Evolutionary conservation across 2,329 filamentous ascomycete species (phyloP), one percentile per base, ranked within the genome.

Genomic region (Rutstroemia sp.): DNA sequence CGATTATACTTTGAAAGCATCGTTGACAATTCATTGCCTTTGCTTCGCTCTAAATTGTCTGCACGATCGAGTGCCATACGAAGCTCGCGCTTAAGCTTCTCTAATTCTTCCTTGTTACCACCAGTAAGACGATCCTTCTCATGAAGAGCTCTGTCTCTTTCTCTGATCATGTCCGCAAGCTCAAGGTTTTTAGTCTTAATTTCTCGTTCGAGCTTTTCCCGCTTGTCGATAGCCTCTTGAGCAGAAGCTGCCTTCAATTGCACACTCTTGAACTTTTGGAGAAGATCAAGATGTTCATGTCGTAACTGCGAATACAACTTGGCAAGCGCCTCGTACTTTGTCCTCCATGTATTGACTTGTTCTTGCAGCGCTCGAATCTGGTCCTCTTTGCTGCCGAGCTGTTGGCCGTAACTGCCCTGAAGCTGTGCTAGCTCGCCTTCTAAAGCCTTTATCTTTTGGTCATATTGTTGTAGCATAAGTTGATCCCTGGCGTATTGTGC

Each of bases 151-250:
- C 94, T 85, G 69, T 99, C 94, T 65, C 94, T 82, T 75, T 99
- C 94, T 45, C 94, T 84, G 62, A 99, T 99, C 94, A 99, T 97
- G 71, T 97, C 91, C 34, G 94, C 94, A 60, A 99, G 75, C 72
- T 99, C 94, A n/a, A 99, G 77, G 70, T 99, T 99, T 82, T 99
- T 99, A 30, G 92, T 96, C 81, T 99, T 99, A 71, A 99, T 88
- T 74, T 99, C 94, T 37, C 92, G 87, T 75, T 97, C 91, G 52
- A 99, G 80, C 77, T 95, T 96, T 75, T 99, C 94, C 8, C 92
- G 86, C 65, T 83, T 86, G 57, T 97, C 94, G 61, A 97, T 96
- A 1, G 94, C 94, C 74, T 99, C 94, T 70, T 97, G 92, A 0
- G 94, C 94, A 5, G 92, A 97, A 16, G 92, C 91, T 1, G 94